These are phyloP conservation scores for Cercospora sp. DNA, from an alignment of 2,329 filamentous ascomycete species.

Conservation along the genomic window DNA sequence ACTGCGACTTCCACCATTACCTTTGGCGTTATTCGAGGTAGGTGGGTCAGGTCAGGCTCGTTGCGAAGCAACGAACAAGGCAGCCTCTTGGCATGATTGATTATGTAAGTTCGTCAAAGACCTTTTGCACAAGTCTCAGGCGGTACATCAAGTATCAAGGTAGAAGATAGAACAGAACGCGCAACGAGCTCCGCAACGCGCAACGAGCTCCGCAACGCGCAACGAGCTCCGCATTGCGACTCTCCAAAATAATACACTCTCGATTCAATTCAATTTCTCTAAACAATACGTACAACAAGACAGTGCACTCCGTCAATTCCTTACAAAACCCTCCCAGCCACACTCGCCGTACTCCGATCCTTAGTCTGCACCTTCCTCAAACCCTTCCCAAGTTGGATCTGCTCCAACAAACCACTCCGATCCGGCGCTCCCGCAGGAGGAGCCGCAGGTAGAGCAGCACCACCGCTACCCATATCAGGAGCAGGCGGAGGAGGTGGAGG, in stretches of 20 bases:
- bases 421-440: conserved; percentile 44
- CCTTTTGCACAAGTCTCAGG: neutral
- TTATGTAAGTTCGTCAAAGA: neutral
- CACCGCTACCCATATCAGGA: conserved; percentile 40
- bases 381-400: conserved; percentile 77
- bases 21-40: too few relatives aligned
- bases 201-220: too few relatives aligned
- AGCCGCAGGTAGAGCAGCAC: conserved; percentile 18
- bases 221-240: neutral
- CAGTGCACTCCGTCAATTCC: too few relatives aligned
- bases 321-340: conserved; percentile 70
- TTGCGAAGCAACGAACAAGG: too few relatives aligned
- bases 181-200: neutral
- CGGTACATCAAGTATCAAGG: neutral
- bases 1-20: too few relatives aligned
- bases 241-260: neutral
- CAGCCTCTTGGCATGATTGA: too few relatives aligned
- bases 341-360: conserved; percentile 72
- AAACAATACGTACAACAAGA: conserved; percentile 5
- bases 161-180: neutral
- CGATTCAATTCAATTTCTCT: neutral
- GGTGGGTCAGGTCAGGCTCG: too few relatives aligned
- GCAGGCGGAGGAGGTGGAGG: conserved; percentile 49
- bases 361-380: conserved; percentile 88
- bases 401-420: conserved; percentile 67